Conservation (phyloP, 495 filamentous ascomycete genomes). For the Aspergillus panamensis region DNA sequence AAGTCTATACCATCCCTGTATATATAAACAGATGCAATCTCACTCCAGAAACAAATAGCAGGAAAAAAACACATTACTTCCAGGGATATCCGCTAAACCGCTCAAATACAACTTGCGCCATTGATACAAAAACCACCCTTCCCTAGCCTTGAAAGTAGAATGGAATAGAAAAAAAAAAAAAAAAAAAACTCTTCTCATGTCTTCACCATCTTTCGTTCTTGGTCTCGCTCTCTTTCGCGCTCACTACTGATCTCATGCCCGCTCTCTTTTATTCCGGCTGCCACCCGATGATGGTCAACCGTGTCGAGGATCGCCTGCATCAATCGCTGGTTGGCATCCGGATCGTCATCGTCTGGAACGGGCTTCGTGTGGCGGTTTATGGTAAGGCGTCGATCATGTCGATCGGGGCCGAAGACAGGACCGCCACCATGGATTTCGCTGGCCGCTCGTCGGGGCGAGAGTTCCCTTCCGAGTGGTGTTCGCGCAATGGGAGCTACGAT, state of each 20-base stretch:
- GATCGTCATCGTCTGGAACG: constrained; percentile 38
- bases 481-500: constrained; percentile 17
- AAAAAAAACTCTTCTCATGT: constrained; percentile 16
- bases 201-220: constrained; percentile 24
- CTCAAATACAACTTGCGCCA: constrained; percentile 13
- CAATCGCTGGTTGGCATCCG: constrained; percentile 44
- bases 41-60: not conserved
- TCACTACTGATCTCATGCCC: constrained; percentile 21
- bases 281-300: constrained; percentile 41
- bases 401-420: constrained; percentile 2
- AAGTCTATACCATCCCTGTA: not conserved
- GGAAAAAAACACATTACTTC: constrained; percentile 14
- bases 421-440: constrained; percentile 39
- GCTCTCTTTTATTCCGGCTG: constrained; percentile 34
- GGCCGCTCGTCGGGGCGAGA: constrained; percentile 40
- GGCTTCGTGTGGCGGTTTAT: constrained; percentile 17
- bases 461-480: constrained; percentile 19
- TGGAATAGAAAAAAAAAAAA: not conserved
- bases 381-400: constrained; percentile 23
- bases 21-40: not conserved
- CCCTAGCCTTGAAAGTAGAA: constrained; percentile 3
- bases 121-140: constrained; percentile 11
- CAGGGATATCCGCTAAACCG: constrained; percentile 30
- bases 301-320: constrained; percentile 49
- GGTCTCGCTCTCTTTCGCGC: constrained; percentile 28